Base-by-base conservation (phyloP, 352 stramenopile species). In the Thalassiosira ordinaria region DNA sequence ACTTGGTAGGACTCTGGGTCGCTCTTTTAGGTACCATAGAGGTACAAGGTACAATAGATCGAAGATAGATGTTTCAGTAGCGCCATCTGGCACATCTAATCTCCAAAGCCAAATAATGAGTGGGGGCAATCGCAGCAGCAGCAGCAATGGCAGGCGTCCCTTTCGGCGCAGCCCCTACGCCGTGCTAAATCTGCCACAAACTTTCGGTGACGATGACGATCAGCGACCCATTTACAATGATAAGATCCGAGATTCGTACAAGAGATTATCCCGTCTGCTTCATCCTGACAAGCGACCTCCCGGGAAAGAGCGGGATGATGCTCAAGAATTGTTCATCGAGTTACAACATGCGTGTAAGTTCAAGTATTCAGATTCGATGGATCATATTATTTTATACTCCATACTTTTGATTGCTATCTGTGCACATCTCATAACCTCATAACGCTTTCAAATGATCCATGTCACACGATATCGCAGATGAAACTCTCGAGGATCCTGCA, bases 211-310 rank as follows among this genome's bases (percentile, higher is more conserved):
- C 44, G 9, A 57, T 24, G 2, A 27, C 5, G 8, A 13, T 9
- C n/a, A 65, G 1, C 37, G 16, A 35, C 29, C 62, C 49, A 49
- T 80, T n/a, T 67, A 52, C 26, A 39, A 78, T n/a, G 77, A 83
- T 26, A 62, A 74, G 29, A 84, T 88, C 46, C 53, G 78, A 53
- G 51, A 79, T 41, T 68, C 81, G 0, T 88, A 86, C 62, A 86
- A 78, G 51, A 33, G 47, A 51, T 61, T 85, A 46, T 88, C 81
- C 18, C 76, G 71, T n/a, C 20, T 78, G 1, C 67, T 88, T 67
- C 81, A 88, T 76, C 81, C 81, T n/a, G 81, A 88, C 44, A 88
- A 88, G 33, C 56, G 67, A 11, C 67, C 59, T 35, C 33, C 59
- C 8, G 76, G 71, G 11, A 46, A 53, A 53, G 55, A 74, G 18